Evolutionary conservation across 2,329 filamentous ascomycete genomes (phyloP).

Genomic region (Exophiala oligosperma): DNA sequence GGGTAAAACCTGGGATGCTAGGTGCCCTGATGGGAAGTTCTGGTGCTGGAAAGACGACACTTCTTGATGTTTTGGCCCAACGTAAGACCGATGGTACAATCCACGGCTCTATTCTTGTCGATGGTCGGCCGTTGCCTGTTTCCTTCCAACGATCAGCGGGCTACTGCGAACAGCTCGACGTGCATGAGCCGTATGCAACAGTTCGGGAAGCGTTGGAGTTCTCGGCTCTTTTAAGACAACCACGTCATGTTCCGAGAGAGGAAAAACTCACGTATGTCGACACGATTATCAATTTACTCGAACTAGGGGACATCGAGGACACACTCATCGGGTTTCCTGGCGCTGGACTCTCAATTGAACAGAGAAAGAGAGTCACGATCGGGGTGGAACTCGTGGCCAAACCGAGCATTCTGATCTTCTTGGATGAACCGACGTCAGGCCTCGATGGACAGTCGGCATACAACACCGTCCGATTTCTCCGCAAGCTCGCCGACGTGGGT

Average conservation of each 20-base stretch:
- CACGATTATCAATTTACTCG: conserved; percentile 63
- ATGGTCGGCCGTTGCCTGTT: conserved; percentile 59
- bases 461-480: conserved; percentile 65
- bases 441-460: conserved; percentile 67
- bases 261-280: conserved; percentile 67
- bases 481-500: conserved; percentile 63
- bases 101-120: conserved; percentile 64
- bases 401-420: conserved; percentile 65
- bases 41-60: conserved; percentile 73
- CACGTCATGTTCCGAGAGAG: conserved; percentile 48
- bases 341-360: conserved; percentile 59
- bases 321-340: conserved; percentile 55
- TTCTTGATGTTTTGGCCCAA: conserved; percentile 73
- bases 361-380: conserved; percentile 69
- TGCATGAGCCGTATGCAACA: conserved; percentile 66
- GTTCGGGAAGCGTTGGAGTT: conserved; percentile 67
- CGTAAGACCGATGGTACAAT: conserved; percentile 65
- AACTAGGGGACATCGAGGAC: conserved; percentile 63
- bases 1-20: conserved; percentile 74
- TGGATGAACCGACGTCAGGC: conserved; percentile 70
- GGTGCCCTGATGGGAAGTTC: conserved; percentile 77
- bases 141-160: conserved; percentile 68
- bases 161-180: conserved; percentile 68
- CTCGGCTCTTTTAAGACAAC: conserved; percentile 62
- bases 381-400: conserved; percentile 70